These are phyloP conservation scores for Aspergillus udagawae DNA, from an alignment of 2,329 filamentous ascomycete genomes.

Conservation along the genomic window DNA sequence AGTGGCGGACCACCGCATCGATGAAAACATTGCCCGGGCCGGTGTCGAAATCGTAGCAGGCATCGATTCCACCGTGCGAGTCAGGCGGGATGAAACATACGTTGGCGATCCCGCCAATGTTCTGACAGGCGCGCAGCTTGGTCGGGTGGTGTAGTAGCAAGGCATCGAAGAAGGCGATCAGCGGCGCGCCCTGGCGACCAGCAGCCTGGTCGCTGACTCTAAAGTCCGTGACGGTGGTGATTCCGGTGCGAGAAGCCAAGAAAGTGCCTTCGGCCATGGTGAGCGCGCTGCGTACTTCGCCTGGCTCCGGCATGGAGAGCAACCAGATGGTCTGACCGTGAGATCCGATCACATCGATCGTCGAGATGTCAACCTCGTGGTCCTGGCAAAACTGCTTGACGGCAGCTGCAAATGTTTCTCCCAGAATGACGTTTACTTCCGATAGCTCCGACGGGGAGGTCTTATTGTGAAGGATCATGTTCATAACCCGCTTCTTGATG, in stretches of 20 bases:
- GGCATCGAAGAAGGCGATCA: constrained; percentile 56
- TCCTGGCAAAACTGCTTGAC: constrained; percentile 49
- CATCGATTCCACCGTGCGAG: constrained; percentile 35
- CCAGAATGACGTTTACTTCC: constrained; percentile 55
- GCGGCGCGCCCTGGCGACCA: constrained; percentile 53
- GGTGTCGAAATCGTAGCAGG: constrained; percentile 52
- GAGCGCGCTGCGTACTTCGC: constrained; percentile 46
- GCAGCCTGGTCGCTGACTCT: constrained; percentile 54
- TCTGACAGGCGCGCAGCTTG: constrained; percentile 57
- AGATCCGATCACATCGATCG: constrained; percentile 24
- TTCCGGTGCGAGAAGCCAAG: constrained; percentile 52
- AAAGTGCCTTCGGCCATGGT: constrained; percentile 57
- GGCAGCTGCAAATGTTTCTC: constrained; percentile 44
- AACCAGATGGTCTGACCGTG: constrained; percentile 60
- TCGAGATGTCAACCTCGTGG: background rate
- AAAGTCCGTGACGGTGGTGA: constrained; percentile 59
- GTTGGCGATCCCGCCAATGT: constrained; percentile 59
- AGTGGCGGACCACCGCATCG: constrained; percentile 54
- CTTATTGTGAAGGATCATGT: constrained; percentile 51
- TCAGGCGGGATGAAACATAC: constrained; percentile 56
- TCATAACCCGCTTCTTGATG: constrained; percentile 54
- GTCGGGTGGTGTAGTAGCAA: constrained; percentile 54
- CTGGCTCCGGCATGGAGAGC: constrained; percentile 49
- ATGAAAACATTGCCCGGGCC: constrained; percentile 56
- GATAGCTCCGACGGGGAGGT: constrained; percentile 53